Percentiles rank a stretch among this genome's conserved stretches.
Conservation (phyloP, 179 eudicot species). For the Corrigiola litoralis region DNA sequence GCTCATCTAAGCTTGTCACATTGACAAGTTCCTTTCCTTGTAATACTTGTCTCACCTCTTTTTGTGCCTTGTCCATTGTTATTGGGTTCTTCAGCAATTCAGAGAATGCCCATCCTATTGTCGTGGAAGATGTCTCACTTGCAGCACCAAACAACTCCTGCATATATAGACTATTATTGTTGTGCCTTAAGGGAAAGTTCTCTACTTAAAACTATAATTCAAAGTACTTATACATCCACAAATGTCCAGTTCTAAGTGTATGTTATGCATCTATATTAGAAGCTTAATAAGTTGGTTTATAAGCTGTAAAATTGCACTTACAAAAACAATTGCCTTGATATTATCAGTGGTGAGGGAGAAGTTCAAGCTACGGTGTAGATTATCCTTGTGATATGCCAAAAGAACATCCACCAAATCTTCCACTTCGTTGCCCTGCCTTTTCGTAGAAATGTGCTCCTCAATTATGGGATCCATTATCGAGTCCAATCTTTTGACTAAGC, state of each 20-base stretch:
- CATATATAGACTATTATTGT: neutral
- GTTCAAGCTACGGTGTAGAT: neutral
- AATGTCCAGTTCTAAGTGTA: no score
- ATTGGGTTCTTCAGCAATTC: constrained; percentile 20
- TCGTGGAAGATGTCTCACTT: constrained; percentile 11
- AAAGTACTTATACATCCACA: no score
- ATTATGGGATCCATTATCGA: constrained; percentile 16
- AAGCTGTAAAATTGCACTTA: neutral
- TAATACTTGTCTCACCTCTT: constrained; percentile 13
- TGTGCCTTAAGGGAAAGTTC: no score
- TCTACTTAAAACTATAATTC: no score
- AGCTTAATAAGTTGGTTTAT: no score
- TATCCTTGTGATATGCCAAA: constrained; percentile 14
- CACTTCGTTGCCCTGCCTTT: neutral
- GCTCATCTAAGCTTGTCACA: neutral
- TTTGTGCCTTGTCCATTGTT: constrained; percentile 22
- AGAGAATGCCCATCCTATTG: constrained; percentile 23
- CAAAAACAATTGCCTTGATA: constrained; percentile 22
- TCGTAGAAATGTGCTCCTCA: neutral
- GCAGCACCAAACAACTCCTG: constrained; percentile 4
- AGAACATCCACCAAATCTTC: constrained; percentile 23
- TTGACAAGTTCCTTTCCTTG: neutral
- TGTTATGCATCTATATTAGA: no score
- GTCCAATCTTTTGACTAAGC: neutral
- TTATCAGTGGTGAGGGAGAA: constrained; percentile 18